Evolutionary conservation across 768 basidiomycete species (phyloP), one percentile per base, ranked within the genome.

Genomic region (Lyophyllum atratum): DNA sequence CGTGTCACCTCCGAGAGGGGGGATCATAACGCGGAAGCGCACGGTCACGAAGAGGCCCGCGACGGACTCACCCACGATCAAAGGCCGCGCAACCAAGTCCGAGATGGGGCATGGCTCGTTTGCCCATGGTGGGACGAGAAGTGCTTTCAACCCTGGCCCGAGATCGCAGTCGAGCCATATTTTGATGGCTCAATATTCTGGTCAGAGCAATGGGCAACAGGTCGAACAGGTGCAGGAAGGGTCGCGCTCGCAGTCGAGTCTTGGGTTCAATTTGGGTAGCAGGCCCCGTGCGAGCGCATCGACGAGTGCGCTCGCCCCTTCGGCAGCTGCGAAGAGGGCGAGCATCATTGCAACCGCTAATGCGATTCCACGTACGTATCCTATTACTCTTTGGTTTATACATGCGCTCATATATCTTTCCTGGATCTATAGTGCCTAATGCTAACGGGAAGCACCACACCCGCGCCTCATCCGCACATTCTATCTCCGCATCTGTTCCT

Each of bases 261-360:
- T 75, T 15, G 71, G 70, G 25, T 66, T 68, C 49, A 70, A 74
- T 60, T 43, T 45, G 31, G 61, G 65, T 15, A 65, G 62, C 14
- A 74, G 81, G 42, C 67, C 66, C n/a, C 76, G 81, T 1, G 83
- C 84, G 24, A 85, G 84, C 47, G 74, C 71, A 40, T 88, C 87
- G 9, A 79, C 84, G 2, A 85, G 85, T 60, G 85, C 86, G 4
- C 55, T 85, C 37, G 70, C 76, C 2, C 85, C 85, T 0, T 77
- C 73, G 44, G 74, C 77, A 24, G 81, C 82, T 9, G 83, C 83
- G 0, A 79, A 77, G 54, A 74, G 79, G 33, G 85, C 82, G 1
- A 83, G 80, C 33, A 60, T 68, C 15, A 45, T 80, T 34, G 74
- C 67, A 56, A 60, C 65, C 55, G 64, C 72, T 6, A 72, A 72